Conservation (phyloP, 2,329 filamentous ascomycete genomes). For the Nemania diffusa region DNA sequence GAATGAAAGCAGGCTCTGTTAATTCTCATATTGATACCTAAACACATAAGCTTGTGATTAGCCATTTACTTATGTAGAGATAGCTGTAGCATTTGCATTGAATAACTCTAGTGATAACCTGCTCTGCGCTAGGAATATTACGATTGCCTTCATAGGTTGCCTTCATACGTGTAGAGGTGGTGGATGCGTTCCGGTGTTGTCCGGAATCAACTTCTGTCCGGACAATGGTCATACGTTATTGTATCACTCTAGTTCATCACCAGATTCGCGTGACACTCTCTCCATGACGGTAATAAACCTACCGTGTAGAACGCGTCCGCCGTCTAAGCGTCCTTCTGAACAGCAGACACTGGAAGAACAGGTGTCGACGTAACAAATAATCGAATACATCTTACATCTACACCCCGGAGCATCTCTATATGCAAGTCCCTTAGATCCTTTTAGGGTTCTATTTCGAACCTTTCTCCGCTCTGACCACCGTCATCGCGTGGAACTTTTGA, state of each 20-base stretch:
- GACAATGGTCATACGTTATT: background rate
- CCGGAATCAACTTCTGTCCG: background rate
- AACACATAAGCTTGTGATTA: background rate
- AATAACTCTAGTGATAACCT: background rate
- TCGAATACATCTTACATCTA: background rate
- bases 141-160: background rate
- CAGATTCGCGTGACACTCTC: background rate
- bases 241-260: background rate
- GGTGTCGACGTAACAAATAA: slow-evolving; percentile 17
- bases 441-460: background rate
- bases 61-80: background rate
- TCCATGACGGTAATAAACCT: background rate
- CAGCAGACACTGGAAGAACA: background rate
- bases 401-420: slow-evolving; percentile 1
- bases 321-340: background rate
- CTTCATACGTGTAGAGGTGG: too few relatives aligned
- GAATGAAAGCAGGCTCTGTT: background rate
- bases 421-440: background rate
- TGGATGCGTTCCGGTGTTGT: background rate
- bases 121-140: background rate
- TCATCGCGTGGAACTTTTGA: background rate
- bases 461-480: slow-evolving; percentile 10
- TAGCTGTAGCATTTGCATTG: background rate
- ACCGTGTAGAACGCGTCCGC: background rate
- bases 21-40: background rate